Evolutionary conservation across 2,329 filamentous ascomycete species (phyloP).

Genomic region (Trichothecium roseum): DNA sequence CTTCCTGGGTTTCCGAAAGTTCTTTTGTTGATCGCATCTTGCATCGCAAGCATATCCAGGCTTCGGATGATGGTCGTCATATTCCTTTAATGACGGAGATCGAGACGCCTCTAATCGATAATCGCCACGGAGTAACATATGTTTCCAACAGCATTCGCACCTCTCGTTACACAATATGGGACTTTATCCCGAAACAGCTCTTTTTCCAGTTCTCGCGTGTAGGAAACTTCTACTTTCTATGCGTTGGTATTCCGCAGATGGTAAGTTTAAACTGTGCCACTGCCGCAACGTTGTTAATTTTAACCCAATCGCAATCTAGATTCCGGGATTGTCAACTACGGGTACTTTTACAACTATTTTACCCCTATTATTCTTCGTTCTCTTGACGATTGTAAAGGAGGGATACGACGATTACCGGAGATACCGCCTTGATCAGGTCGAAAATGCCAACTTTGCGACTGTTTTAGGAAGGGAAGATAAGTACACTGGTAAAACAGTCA

Average conservation of each 20-base stretch:
- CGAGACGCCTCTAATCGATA: slow-evolving; percentile 32
- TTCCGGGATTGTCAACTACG: slow-evolving; percentile 66
- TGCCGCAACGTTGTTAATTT: slow-evolving; percentile 40
- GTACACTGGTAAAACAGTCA: slow-evolving; percentile 15
- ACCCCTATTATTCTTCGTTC: slow-evolving; percentile 65
- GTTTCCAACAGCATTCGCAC: slow-evolving; percentile 62
- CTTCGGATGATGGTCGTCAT: slow-evolving; percentile 58
- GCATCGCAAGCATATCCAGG: slow-evolving; percentile 56
- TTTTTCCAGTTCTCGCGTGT: slow-evolving; percentile 79
- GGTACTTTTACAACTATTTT: slow-evolving; percentile 66
- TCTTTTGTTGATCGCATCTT: slow-evolving; percentile 39
- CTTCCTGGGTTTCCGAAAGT: slow-evolving; percentile 20
- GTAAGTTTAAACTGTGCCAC: slow-evolving; percentile 11
- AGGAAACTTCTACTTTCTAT: slow-evolving; percentile 80
- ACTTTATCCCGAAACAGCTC: slow-evolving; percentile 77
- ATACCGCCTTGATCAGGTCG: slow-evolving; percentile 70
- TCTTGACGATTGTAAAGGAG: slow-evolving; percentile 74
- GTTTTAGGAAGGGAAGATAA: slow-evolving; percentile 30
- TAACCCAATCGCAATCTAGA: slow-evolving; percentile 13
- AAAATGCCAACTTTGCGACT: slow-evolving; percentile 51
- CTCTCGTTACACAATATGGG: slow-evolving; percentile 72
- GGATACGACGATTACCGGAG: slow-evolving; percentile 77
- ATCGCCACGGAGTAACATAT: slow-evolving; percentile 37
- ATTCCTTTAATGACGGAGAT: slow-evolving; percentile 31
- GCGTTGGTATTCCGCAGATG: slow-evolving; percentile 75